Evolutionary conservation across 768 basidiomycete genomes (phyloP), one percentile per base, ranked within the genome.

Genomic region (Porpolomopsis calyptriformis): DNA sequence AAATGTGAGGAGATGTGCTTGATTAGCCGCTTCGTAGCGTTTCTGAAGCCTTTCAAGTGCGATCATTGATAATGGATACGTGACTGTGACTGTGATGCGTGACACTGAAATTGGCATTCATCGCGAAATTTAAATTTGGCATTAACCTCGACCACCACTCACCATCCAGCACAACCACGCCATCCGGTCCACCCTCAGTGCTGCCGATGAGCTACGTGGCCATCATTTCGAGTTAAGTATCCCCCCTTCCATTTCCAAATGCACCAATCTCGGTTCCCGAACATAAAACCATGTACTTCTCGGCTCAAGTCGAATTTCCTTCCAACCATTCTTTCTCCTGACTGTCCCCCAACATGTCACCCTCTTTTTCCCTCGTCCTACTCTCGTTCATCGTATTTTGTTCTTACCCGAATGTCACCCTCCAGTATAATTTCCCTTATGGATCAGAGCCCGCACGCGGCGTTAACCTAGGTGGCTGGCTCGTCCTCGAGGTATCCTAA

Each of bases 1-100:
- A 71, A 94, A 96, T 26, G 80, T 72, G 64, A 97, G 76, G 58
- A 98, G 77, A 60, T 98, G 96, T 50, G 65, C 80, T 70, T 99
- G 96, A 47, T 78, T 81, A 40, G 91, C 90, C 40, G 76, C 69
- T 51, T 82, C 69, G 67, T 88, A 97, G 52, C 73, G 77, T 48
- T 72, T 55, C 52, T 69, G 76, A 57, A 78, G 72, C 49, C 66
- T 55, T 59, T 80, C 74, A 62, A 70, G 64, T 51, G 78, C 63
- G 78, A 84, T 81, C 64, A 54, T 66, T 61, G 57, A 56, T 22
- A 14, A 9, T 8, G 18, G 18, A 8, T 10, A 8, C 16, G 16
- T 18, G 26, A 24, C n/a, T 25, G 9, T 27, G 24, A 34, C 16
- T 24, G 42, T 22, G 9, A 34, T 11, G 9, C n/a, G n/a, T n/a